phyloP scores from a whole-genome alignment of 805 yeast genomes.

The Kuraishia cidri region DNA sequence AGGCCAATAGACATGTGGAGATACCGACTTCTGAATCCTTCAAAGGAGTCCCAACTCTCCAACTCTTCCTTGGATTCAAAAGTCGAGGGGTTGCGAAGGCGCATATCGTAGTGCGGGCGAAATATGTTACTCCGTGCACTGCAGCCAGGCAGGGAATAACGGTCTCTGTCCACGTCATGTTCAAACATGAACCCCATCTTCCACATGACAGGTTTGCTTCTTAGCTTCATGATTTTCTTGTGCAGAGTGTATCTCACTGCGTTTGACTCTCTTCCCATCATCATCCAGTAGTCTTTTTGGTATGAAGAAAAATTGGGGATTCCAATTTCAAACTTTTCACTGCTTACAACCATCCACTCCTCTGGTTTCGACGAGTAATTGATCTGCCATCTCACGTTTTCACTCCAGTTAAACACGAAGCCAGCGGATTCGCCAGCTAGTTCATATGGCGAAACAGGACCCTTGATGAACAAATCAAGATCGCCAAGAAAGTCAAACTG shows the following conservation, averaged over 20 bases:
- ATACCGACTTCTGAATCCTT: constrained; percentile 73
- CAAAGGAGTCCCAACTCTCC: constrained; percentile 66
- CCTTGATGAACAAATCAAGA: constrained; percentile 57
- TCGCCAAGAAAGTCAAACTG: constrained; percentile 40
- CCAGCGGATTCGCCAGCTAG: constrained; percentile 66
- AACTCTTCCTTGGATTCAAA: constrained; percentile 28
- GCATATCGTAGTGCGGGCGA: constrained; percentile 52
- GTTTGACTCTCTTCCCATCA: neutral
- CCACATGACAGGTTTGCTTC: constrained; percentile 67
- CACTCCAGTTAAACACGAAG: constrained; percentile 63
- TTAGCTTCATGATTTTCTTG: constrained; percentile 51
- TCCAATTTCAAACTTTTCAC: constrained; percentile 47
- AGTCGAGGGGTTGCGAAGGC: constrained; percentile 44
- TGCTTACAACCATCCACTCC: constrained; percentile 53
- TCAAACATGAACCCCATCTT: constrained; percentile 53
- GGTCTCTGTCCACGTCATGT: constrained; percentile 23
- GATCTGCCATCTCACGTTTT: constrained; percentile 47
- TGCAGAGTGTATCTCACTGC: constrained; percentile 27
- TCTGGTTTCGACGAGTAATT: constrained; percentile 64
- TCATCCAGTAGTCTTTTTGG: constrained; percentile 25
- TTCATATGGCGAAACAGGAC: constrained; percentile 72
- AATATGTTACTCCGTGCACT: constrained; percentile 31
- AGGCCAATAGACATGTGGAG: constrained; percentile 63
- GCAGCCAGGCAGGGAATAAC: constrained; percentile 40
- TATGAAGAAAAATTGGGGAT: constrained; percentile 37